These are phyloP conservation scores for Excoecaria agallocha DNA, from an alignment of 345 rosid genomes.

Conservation along the genomic window DNA sequence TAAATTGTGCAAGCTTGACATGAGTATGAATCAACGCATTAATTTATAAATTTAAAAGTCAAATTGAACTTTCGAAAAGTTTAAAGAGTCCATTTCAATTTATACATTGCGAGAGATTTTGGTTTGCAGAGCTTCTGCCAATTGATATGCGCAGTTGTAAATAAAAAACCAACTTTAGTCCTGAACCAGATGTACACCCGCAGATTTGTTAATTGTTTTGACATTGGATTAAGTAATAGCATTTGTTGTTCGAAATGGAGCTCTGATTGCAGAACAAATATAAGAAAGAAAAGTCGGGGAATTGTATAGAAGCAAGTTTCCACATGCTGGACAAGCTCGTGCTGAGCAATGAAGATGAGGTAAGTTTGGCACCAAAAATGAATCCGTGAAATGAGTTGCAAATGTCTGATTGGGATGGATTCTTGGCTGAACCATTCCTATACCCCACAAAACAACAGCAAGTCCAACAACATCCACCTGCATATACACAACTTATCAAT, in stretches of 20 bases:
- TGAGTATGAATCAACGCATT: no score
- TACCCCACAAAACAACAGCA: constrained; percentile 30
- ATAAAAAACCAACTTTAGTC: no score
- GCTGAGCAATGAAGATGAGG: constrained; percentile 17
- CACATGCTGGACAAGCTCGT: constrained; percentile 30
- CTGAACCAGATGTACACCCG: no score
- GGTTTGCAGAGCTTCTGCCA: no score
- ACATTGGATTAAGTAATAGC: neutral
- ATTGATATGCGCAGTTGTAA: no score
- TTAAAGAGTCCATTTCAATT: no score
- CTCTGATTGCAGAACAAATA: constrained; percentile 8
- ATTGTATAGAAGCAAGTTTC: constrained; percentile 3
- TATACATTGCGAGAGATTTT: no score
- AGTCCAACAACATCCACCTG: constrained; percentile 37
- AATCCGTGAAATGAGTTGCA: constrained; percentile 27
- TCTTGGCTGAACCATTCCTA: constrained; percentile 27
- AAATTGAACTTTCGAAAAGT: no score
- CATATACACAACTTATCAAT: neutral
- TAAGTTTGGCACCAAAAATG: constrained; percentile 45
- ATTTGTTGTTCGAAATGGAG: constrained; percentile 19
- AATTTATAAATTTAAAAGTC: no score
- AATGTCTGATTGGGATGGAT: neutral
- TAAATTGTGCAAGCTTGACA: no score
- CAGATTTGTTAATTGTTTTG: no score
- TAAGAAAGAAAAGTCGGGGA: constrained; percentile 23